Evolutionary conservation across 805 yeast species (phyloP).

Genomic region (Lachancea kluyveri): DNA sequence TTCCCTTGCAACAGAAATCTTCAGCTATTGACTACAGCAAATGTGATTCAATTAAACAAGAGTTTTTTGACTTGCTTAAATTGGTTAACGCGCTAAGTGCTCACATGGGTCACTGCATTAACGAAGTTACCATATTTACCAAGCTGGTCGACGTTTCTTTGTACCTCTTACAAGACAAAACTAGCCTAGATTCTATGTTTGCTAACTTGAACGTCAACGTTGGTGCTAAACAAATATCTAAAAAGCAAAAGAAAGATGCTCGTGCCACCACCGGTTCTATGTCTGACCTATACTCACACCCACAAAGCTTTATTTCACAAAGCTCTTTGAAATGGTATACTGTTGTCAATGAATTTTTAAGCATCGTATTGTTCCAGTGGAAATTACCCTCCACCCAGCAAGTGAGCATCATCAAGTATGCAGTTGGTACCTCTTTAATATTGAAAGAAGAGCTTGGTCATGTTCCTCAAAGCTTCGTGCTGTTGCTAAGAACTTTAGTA

Average conservation of each 20-base stretch:
- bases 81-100: constrained; percentile 15
- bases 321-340: constrained; percentile 35
- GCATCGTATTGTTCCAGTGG: constrained; percentile 40
- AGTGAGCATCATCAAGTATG: constrained; percentile 47
- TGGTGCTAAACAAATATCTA: constrained; percentile 32
- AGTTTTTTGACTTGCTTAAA: constrained; percentile 20
- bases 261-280: constrained; percentile 42
- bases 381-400: constrained; percentile 58
- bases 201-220: constrained; percentile 28
- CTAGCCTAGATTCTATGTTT: constrained; percentile 25
- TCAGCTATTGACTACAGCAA: constrained; percentile 38
- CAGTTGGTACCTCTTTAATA: constrained; percentile 33
- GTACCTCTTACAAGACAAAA: constrained; percentile 31
- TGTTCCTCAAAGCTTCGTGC: constrained; percentile 25
- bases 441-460: constrained; percentile 25
- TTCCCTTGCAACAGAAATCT: constrained; percentile 43
- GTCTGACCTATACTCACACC: constrained; percentile 64
- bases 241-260: constrained; percentile 39
- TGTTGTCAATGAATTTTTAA: constrained; percentile 38
- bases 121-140: constrained; percentile 46
- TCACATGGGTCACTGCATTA: constrained; percentile 34
- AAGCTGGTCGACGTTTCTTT: constrained; percentile 56
- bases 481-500: constrained; percentile 49
- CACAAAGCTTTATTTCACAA: constrained; percentile 43
- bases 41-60: constrained; percentile 19